Evolutionary conservation across 345 rosid genomes (phyloP).

Genomic region (Rhodamnia rubescens): DNA sequence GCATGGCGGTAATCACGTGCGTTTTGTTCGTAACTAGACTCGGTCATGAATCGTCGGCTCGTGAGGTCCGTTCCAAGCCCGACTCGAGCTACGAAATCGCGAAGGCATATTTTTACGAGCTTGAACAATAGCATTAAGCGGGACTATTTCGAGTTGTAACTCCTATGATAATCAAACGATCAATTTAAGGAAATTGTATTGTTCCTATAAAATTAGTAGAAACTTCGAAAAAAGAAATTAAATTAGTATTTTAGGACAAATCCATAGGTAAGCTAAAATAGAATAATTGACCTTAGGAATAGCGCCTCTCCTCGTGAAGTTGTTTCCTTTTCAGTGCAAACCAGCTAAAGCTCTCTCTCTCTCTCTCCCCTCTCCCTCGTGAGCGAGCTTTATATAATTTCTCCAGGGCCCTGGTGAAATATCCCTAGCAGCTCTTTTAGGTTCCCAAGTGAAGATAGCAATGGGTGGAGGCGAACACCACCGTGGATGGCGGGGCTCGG

Average conservation of each 20-base stretch:
- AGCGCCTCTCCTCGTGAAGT: not conserved
- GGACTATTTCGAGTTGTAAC: rapidly evolving
- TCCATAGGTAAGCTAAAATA: not conserved
- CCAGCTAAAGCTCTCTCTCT: not conserved
- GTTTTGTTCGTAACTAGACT: no score
- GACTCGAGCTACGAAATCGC: no score
- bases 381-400: not conserved
- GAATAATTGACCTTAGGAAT: not conserved
- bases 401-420: not conserved
- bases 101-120: not conserved
- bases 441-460: not conserved
- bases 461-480: not conserved
- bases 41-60: no score
- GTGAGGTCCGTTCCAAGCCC: no score
- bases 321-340: not conserved
- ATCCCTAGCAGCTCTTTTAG: not conserved
- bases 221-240: not conserved
- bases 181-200: not conserved
- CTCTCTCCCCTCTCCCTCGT: not conserved
- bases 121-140: not conserved
- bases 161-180: not conserved
- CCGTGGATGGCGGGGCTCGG: not conserved
- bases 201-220: not conserved
- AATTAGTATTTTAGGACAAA: not conserved
- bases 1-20: no score